Evolutionary conservation across 1,139 yeast species (phyloP).

Genomic region (Suhomyces taliae): DNA sequence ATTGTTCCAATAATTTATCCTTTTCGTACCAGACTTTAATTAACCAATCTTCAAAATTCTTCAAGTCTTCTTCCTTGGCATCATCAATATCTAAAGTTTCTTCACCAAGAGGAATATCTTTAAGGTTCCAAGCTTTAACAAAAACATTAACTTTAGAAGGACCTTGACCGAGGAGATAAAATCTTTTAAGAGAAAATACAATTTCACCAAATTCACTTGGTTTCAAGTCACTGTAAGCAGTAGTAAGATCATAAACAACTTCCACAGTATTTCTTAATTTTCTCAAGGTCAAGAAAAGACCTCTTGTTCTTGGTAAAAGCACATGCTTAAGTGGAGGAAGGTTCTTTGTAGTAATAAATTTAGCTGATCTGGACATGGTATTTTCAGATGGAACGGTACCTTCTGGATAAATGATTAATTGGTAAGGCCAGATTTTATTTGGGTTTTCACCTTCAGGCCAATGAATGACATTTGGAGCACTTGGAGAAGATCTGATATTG

Average conservation of each 20-base stretch:
- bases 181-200: conserved; percentile 60
- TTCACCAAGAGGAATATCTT: conserved; percentile 67
- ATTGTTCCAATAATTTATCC: conserved; percentile 64
- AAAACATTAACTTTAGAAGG: conserved; percentile 68
- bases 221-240: conserved; percentile 73
- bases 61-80: conserved; percentile 41
- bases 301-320: conserved; percentile 79
- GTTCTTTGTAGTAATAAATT: conserved; percentile 54
- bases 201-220: conserved; percentile 75
- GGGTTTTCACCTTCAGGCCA: conserved; percentile 43
- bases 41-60: conserved; percentile 72
- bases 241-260: conserved; percentile 77
- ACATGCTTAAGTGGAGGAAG: conserved; percentile 56
- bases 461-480: conserved; percentile 18
- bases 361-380: conserved; percentile 59
- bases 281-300: conserved; percentile 66
- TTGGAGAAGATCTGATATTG: conserved; percentile 7
- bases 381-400: conserved; percentile 82
- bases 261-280: conserved; percentile 61
- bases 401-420: conserved; percentile 81
- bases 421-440: conserved; percentile 44
- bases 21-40: conserved; percentile 74
- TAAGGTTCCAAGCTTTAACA: conserved; percentile 55
- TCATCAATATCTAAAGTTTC: conserved; percentile 47
- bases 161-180: conserved; percentile 68